phyloP scores from a whole-genome alignment of 306 rosid species.

The Cucurbita argyrosperma region DNA sequence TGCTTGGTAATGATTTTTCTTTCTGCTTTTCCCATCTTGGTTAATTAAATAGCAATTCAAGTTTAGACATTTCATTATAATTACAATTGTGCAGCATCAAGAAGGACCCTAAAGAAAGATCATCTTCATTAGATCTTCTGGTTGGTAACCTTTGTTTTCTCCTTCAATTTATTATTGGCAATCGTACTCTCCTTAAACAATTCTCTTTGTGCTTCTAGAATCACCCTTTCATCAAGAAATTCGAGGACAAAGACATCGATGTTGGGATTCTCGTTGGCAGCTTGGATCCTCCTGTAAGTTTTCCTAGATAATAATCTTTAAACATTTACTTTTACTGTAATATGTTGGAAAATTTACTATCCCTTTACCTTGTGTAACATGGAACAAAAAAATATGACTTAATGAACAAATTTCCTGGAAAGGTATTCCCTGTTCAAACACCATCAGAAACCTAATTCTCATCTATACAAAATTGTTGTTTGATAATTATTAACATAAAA shows the following conservation, averaged over 20 bases:
- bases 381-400: too few relatives aligned
- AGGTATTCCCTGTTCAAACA: too few relatives aligned
- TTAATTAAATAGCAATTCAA: background rate
- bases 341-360: background rate
- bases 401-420: too few relatives aligned
- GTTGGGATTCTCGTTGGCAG: slow-evolving; percentile 76
- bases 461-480: too few relatives aligned
- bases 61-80: background rate
- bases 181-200: background rate
- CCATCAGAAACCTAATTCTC: too few relatives aligned
- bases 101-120: slow-evolving; percentile 59
- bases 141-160: slow-evolving; percentile 30
- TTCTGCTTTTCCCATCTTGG: background rate
- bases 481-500: background rate
- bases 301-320: slow-evolving; percentile 38
- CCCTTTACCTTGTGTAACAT: background rate
- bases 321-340: background rate
- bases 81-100: slow-evolving; percentile 60
- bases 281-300: slow-evolving; percentile 87
- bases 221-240: slow-evolving; percentile 94
- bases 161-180: background rate
- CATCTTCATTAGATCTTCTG: slow-evolving; percentile 80
- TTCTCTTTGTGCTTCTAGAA: slow-evolving; percentile 31
- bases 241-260: slow-evolving; percentile 87
- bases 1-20: slow-evolving; percentile 47